phyloP scores from a whole-genome alignment of 192 early-diverging fungal species.

The Coemansia sp. region DNA sequence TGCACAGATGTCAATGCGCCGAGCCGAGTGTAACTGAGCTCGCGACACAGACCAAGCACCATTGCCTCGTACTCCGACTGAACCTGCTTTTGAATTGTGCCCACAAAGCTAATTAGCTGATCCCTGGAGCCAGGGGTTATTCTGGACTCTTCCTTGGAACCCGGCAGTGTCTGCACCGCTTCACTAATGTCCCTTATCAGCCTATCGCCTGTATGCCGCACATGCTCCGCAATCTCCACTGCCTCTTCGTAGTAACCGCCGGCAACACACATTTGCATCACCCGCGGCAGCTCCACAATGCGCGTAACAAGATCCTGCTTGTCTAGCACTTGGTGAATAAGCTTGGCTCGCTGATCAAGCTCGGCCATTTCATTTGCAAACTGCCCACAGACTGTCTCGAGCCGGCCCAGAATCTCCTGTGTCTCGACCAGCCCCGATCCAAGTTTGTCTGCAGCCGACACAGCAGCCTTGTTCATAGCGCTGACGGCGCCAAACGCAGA shows the following conservation, averaged over 20 bases:
- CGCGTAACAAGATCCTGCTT: constrained; percentile 51
- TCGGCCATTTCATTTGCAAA: constrained; percentile 31
- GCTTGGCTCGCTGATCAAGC: constrained; percentile 36
- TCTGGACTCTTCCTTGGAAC: constrained; percentile 18
- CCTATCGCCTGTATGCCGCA: constrained; percentile 40
- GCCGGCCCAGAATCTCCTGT: constrained; percentile 27
- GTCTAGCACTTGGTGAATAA: constrained; percentile 46
- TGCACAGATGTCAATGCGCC: constrained; percentile 6
- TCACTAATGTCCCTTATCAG: constrained; percentile 40
- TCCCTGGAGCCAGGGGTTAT: constrained; percentile 8
- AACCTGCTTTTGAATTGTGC: constrained; percentile 40
- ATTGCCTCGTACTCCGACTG: constrained; percentile 49
- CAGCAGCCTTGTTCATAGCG: constrained; percentile 20
- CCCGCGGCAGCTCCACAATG: constrained; percentile 51
- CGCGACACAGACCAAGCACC: constrained; percentile 39
- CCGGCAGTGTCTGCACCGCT: constrained; percentile 32
- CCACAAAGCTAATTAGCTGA: constrained; percentile 34
- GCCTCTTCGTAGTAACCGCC: constrained; percentile 54
- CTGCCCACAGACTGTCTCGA: constrained; percentile 32
- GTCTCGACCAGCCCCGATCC: constrained; percentile 17
- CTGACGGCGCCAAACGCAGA: constrained; percentile 33
- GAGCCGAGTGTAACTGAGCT: constrained; percentile 29
- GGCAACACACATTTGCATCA: constrained; percentile 56
- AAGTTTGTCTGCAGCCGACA: constrained; percentile 12
- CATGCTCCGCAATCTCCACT: constrained; percentile 51